Base-by-base conservation (phyloP, 148 eudicot species). In the Amaranthus palmeri region DNA sequence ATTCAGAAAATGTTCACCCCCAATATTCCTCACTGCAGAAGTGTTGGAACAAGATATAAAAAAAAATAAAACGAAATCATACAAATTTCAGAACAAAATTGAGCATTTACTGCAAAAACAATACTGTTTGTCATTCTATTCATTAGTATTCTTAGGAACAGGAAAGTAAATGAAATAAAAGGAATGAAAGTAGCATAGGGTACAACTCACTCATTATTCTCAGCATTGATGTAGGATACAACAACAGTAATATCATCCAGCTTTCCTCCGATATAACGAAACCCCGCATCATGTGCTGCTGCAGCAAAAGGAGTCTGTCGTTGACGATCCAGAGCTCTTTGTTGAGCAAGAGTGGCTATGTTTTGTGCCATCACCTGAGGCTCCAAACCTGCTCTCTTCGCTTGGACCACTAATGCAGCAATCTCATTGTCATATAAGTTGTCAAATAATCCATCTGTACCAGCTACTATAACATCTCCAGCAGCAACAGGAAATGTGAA, bases 221-320 rank as follows among this genome's bases (percentile, higher is more conserved):
- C 61, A 17, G 44, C 76, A 67, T 76, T 65, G 69, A 92, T 72
- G 73, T 81, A 85, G 54, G 97, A 88, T 53, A 92, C 92, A 8
- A 92, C 90, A 45, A 92, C 97, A 11, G 97, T 92, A 36, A 87
- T 77, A 72, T 92, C 96, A 69, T 92, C 97, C 78, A 92, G 96
- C 78, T 93, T 93, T 62, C 98, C 98, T 64, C 96, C 98, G 69
- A 75, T 70, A 65, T 87, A 93, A 10, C 82, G 79, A 74, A 67
- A 87, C 53, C 95, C 96, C 54, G 96, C 96, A 58, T 86, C 88
- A 59, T 85, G 87, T 3, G 98, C 98, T 54, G 98, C 95, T 7
- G 72, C 60, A 12, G 98, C 80, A 74, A 90, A 90, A 4, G 98
- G 98, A 43, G 92, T 82, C 69, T 81, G 85, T 57, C 77, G 73